Conservation (phyloP, 1,139 yeast genomes). For the Kluyveromyces sp. region DNA sequence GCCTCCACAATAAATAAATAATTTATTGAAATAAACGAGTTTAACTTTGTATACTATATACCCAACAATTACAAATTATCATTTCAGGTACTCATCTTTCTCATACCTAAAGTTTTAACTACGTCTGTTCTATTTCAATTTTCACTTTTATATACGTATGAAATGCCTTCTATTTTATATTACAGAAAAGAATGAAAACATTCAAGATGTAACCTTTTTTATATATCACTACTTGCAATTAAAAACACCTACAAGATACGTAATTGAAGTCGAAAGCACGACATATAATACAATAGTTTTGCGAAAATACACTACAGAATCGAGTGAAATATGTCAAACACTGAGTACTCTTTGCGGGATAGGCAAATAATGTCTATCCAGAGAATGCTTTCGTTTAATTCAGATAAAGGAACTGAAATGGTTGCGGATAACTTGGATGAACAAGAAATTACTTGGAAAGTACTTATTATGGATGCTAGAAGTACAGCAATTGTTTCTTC, state of each 20-base stretch:
- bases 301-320: background rate
- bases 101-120: no score
- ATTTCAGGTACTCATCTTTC: no score
- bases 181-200: no score
- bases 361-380: conserved; percentile 49
- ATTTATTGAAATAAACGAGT: background rate
- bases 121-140: no score
- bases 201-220: no score
- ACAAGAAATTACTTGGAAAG: conserved; percentile 83
- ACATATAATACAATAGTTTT: no score
- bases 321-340: background rate
- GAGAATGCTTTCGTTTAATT: conserved; percentile 77
- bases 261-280: no score
- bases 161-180: no score
- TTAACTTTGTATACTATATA: background rate
- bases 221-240: no score
- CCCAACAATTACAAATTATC: no score
- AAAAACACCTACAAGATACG: no score
- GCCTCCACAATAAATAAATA: conserved; percentile 21
- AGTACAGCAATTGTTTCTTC: conserved; percentile 85
- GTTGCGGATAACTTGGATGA: conserved; percentile 43
- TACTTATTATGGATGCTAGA: conserved; percentile 70
- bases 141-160: no score
- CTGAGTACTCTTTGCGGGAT: conserved; percentile 29
- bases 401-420: conserved; percentile 44